Evolutionary conservation across 1,139 yeast genomes (phyloP).

Genomic region (Yamadazyma dendronema): DNA sequence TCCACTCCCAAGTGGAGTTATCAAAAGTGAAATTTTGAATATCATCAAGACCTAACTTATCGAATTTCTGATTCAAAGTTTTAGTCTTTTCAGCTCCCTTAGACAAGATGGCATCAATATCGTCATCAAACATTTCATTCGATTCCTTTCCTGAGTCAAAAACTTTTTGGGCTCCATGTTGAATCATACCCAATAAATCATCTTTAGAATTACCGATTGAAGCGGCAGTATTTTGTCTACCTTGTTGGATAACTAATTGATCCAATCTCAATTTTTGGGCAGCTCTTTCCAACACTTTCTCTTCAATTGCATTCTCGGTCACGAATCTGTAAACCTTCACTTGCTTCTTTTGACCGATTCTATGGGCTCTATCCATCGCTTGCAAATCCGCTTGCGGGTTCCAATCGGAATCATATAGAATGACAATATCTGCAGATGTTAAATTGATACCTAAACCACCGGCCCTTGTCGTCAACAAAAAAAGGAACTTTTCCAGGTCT

Average conservation of each 20-base stretch:
- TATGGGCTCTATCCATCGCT: constrained; percentile 98
- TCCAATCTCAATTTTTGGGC: constrained; percentile 91
- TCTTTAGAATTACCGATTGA: constrained; percentile 58
- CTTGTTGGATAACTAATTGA: constrained; percentile 95
- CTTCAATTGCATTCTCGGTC: constrained; percentile 95
- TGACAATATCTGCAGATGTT: constrained; percentile 89
- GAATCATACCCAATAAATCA: constrained; percentile 91
- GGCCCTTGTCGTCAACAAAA: constrained; percentile 92
- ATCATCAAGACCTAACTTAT: constrained; percentile 85
- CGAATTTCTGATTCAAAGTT: constrained; percentile 72
- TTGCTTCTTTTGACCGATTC: constrained; percentile 97
- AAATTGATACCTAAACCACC: constrained; percentile 96
- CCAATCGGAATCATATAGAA: constrained; percentile 95
- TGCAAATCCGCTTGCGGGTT: constrained; percentile 98
- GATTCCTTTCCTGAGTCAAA: constrained; percentile 48
- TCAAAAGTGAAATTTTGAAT: constrained; percentile 86
- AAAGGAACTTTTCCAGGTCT: constrained; percentile 77
- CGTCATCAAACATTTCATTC: constrained; percentile 54
- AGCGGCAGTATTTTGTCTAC: constrained; percentile 53
- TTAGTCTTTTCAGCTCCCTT: constrained; percentile 83
- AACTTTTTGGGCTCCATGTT: constrained; percentile 86
- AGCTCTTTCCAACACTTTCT: constrained; percentile 92
- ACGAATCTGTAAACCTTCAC: constrained; percentile 89
- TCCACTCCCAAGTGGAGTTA: constrained; percentile 94
- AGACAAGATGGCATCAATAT: constrained; percentile 74